Evolutionary conservation across 2,329 filamentous ascomycete genomes (phyloP).

Genomic region (Teratosphaeria pseudoeucalypti): DNA sequence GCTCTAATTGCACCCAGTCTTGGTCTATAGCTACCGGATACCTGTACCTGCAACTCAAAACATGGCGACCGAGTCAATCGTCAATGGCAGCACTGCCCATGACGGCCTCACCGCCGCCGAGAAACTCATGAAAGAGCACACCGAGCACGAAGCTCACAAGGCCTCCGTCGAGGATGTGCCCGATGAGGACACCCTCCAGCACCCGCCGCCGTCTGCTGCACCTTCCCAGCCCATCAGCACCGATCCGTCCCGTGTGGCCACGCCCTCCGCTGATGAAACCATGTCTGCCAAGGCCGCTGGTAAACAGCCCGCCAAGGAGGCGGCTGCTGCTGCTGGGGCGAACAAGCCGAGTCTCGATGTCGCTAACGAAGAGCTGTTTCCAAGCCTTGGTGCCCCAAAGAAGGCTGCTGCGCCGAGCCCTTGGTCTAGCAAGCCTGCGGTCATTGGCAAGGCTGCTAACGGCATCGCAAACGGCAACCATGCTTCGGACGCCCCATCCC

Average conservation of each 20-base stretch:
- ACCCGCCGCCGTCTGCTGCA: conserved; percentile 42
- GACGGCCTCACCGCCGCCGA: conserved; percentile 39
- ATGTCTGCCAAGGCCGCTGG: conserved; percentile 54
- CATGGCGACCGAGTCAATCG: conserved; percentile 8
- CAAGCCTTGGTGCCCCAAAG: conserved; percentile 72
- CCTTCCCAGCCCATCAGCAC: conserved; percentile 36
- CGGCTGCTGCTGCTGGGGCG: conserved; percentile 10
- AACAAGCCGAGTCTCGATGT: conserved; percentile 55
- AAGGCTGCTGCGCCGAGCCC: conserved; percentile 54
- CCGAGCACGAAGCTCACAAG: conserved; percentile 40
- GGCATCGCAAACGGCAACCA: conserved; percentile 43
- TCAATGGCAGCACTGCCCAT: conserved; percentile 6
- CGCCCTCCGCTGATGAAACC: conserved; percentile 36
- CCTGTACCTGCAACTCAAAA: conserved; percentile 5
- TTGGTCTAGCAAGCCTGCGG: conserved; percentile 62
- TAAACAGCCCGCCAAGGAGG: conserved; percentile 54
- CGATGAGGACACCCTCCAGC: conserved; percentile 64
- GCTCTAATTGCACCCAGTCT: not conserved
- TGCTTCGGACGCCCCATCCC: conserved; percentile 40
- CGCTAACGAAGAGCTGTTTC: conserved; percentile 83
- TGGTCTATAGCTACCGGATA: conserved; percentile 8
- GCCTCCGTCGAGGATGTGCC: conserved; percentile 53
- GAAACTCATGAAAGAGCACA: conserved; percentile 44
- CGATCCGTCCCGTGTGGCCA: conserved; percentile 23
- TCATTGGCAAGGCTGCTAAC: conserved; percentile 37